phyloP scores from a whole-genome alignment of 768 basidiomycete species.

The Russula virescens region DNA sequence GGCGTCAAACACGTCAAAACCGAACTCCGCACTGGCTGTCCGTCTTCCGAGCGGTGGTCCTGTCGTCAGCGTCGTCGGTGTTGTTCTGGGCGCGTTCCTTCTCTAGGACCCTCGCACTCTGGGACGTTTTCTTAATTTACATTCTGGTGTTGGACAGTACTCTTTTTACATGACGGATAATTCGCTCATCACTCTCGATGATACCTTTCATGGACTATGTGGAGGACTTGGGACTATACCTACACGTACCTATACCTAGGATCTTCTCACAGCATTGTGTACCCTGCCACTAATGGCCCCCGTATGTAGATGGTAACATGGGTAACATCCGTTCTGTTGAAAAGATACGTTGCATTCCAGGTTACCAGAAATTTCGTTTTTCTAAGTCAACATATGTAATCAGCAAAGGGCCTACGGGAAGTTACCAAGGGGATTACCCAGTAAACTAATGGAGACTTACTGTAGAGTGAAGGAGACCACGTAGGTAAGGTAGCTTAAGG shows the following conservation, averaged over 20 bases:
- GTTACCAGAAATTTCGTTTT: too few relatives aligned
- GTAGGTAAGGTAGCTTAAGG: too few relatives aligned
- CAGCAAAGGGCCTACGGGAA: too few relatives aligned
- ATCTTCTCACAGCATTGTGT: too few relatives aligned
- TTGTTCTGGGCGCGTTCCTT: neutral
- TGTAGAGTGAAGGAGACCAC: too few relatives aligned
- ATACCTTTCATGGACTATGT: neutral
- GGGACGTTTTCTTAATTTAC: neutral
- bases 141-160: neutral
- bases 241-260: too few relatives aligned
- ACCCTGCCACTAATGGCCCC: neutral
- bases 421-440: too few relatives aligned
- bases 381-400: too few relatives aligned
- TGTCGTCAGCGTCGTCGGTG: neutral
- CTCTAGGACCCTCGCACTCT: neutral
- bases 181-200: neutral
- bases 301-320: neutral
- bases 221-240: neutral
- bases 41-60: neutral
- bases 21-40: neutral
- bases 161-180: neutral
- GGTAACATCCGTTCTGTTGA: neutral
- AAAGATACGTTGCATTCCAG: too few relatives aligned
- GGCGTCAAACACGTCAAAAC: neutral
- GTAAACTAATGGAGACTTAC: too few relatives aligned